Evolutionary conservation across 2,329 filamentous ascomycete species (phyloP), one percentile per base, ranked within the genome.

Genomic region (Aureobasidium musti): DNA sequence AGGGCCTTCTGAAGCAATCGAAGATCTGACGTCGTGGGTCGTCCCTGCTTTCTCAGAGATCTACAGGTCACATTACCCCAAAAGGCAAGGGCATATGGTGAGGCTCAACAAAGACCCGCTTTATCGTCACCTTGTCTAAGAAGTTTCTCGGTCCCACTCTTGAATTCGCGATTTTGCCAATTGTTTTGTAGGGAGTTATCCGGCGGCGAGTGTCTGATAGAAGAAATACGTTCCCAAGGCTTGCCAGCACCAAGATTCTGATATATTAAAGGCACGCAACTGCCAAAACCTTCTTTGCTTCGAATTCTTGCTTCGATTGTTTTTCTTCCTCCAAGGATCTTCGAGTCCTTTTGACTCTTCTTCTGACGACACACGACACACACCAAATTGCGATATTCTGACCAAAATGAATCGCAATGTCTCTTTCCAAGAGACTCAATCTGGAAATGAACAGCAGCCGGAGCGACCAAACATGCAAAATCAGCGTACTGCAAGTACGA

Each of bases 61-160:
- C 17, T 52, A 33, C 59, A 63, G 23, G 45, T 14, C 11, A 4
- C 23, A 8, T 30, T 63, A 39, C 45, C 30, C 13, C 4, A 33
- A 50, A 17, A 14, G 33, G 45, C 14, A 47, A 61, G 43, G 43
- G 41, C 57, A 61, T 61, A 19, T 11, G 41, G 35, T 63, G 59
- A 52, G 45, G 59, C 59, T 63, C 59, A 63, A 52, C 45, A 63
- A 30, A 52, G 59, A 63, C 59, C 59, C 59, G 47, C 59, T 63
- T 59, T 41, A 63, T 50, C 43, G 59, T 63, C 59, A 63, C 59
- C 35, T 37, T 33, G 28, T 28, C 45, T 21, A 11, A 14, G 59
- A 63, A 63, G 21, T 52, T 63, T 52, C 59, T 63, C 59, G 59
- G 59, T 50, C 59, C 47, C 45, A 63, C 59, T 63, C 21, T 41